Evolutionary conservation across 2,329 filamentous ascomycete species (phyloP).

Genomic region (Exophiala sp.): DNA sequence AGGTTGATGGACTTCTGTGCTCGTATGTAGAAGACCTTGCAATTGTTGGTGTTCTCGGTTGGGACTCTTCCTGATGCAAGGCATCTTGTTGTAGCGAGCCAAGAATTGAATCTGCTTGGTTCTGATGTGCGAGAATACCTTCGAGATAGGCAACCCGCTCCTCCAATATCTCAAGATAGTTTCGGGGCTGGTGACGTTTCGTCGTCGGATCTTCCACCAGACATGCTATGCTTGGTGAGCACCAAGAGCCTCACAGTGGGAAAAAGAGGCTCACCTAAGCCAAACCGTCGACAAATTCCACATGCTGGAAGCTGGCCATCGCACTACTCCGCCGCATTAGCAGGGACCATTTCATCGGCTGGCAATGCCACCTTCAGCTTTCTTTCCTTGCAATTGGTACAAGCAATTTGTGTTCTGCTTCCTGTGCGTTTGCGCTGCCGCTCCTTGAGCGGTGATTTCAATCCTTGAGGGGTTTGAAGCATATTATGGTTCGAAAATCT

Average conservation of each 20-base stretch:
- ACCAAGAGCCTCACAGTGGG: background rate
- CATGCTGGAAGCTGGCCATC: background rate
- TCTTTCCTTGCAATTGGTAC: background rate
- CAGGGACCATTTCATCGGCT: background rate
- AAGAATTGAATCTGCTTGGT: conserved; percentile 10
- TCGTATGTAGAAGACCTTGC: background rate
- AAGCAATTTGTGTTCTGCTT: background rate
- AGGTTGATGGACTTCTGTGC: background rate
- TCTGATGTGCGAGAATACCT: conserved; percentile 4
- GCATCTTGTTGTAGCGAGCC: background rate
- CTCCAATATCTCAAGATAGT: conserved; percentile 33
- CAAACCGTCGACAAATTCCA: background rate
- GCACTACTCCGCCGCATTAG: background rate
- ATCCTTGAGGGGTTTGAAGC: background rate
- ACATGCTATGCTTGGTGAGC: conserved; percentile 3
- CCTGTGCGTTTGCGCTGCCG: background rate
- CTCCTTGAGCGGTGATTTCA: background rate
- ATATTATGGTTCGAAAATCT: background rate
- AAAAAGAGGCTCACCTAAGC: background rate
- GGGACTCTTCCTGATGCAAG: background rate
- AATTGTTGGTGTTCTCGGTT: background rate
- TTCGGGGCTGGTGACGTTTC: conserved; percentile 30
- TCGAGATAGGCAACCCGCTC: conserved; percentile 30
- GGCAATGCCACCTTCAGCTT: background rate
- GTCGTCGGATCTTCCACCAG: conserved; percentile 30